phyloP scores from a whole-genome alignment of 306 rosid species.

The Albizia julibrissin region DNA sequence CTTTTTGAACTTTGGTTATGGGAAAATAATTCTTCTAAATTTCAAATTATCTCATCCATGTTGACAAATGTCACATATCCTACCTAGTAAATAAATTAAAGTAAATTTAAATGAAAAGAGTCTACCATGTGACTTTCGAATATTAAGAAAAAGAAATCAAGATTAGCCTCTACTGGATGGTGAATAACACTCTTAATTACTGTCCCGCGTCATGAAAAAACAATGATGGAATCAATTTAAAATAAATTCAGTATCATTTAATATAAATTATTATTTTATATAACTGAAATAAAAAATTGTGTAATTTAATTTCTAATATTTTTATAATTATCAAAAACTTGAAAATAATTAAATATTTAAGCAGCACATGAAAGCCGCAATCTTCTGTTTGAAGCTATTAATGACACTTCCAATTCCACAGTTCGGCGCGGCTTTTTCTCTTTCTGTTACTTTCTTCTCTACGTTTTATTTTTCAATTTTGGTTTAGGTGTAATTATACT shows the following conservation, averaged over 20 bases:
- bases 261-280: background rate
- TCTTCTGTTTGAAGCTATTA: background rate
- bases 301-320: background rate
- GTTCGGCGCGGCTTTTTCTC: background rate
- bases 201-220: background rate
- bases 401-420: background rate
- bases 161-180: background rate
- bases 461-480: background rate
- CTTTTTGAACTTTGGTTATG: background rate
- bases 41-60: background rate
- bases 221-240: background rate
- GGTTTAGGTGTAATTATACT: background rate
- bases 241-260: background rate
- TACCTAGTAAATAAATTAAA: background rate
- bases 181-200: background rate
- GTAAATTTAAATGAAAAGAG: background rate
- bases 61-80: background rate
- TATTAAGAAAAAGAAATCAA: background rate
- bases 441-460: background rate
- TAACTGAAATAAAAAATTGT: background rate
- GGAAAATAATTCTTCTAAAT: background rate
- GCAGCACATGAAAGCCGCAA: background rate
- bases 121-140: background rate
- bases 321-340: background rate
- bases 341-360: background rate